Evolutionary conservation across 1,284 basidiomycete species (phyloP).

Genomic region (Sporisorium graminicola): DNA sequence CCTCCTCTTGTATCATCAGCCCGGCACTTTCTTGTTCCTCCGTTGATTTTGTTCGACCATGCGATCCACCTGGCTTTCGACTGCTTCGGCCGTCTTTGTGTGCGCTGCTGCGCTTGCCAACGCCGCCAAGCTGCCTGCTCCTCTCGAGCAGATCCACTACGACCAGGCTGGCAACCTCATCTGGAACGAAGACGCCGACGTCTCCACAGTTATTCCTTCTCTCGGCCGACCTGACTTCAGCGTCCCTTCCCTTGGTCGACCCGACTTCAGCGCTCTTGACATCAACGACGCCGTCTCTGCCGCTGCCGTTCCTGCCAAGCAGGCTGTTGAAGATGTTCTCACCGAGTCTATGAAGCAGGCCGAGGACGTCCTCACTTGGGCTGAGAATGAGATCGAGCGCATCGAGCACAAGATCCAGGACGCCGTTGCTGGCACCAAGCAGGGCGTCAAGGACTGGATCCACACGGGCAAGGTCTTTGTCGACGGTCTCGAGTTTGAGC

Average conservation of each 20-base stretch:
- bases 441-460: slow-evolving; percentile 49
- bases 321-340: slow-evolving; percentile 71
- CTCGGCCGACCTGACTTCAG: slow-evolving; percentile 60
- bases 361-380: slow-evolving; percentile 58
- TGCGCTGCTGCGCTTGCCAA: slow-evolving; percentile 58
- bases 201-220: slow-evolving; percentile 19
- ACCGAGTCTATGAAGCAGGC: slow-evolving; percentile 64
- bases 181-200: slow-evolving; percentile 49
- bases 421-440: slow-evolving; percentile 34
- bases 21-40: neutral
- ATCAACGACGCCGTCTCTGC: slow-evolving; percentile 32
- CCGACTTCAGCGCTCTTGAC: slow-evolving; percentile 52
- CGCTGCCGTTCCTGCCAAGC: slow-evolving; percentile 68
- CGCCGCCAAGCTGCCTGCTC: slow-evolving; percentile 43
- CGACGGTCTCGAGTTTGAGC: slow-evolving; percentile 73
- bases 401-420: slow-evolving; percentile 51
- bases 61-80: slow-evolving; percentile 62
- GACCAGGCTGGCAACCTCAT: slow-evolving; percentile 58
- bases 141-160: slow-evolving; percentile 57
- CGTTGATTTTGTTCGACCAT: slow-evolving; percentile 27
- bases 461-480: slow-evolving; percentile 71
- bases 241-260: slow-evolving; percentile 47
- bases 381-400: slow-evolving; percentile 66
- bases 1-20: neutral
- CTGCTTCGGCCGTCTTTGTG: slow-evolving; percentile 57